A percentile compares a stretch with the other conserved stretches of the same genome.
Evolutionary conservation across 805 yeast species (phyloP).

Genomic region (Cephaloascus albidus): DNA sequence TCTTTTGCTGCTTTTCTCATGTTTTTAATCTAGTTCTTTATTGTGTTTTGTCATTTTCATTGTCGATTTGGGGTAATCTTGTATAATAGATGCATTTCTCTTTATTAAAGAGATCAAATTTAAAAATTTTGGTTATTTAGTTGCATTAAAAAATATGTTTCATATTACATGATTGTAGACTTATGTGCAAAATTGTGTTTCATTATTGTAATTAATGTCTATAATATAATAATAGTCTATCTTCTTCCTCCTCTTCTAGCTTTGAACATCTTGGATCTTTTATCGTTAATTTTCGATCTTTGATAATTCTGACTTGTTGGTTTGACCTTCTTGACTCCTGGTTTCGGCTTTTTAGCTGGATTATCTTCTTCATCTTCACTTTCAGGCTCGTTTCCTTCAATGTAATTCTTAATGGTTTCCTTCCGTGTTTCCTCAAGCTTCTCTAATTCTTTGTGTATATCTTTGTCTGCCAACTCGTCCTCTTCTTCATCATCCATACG

Average conservation of each 20-base stretch:
- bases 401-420: slow-evolving; percentile 12
- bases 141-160: too few relatives aligned
- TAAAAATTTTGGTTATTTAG: too few relatives aligned
- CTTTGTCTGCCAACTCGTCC: slow-evolving; percentile 22
- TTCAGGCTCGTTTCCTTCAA: slow-evolving; percentile 9
- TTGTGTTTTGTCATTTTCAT: too few relatives aligned
- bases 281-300: slow-evolving; percentile 41
- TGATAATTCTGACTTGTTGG: slow-evolving; percentile 41
- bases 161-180: too few relatives aligned
- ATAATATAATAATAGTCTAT: too few relatives aligned
- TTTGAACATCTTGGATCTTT: slow-evolving; percentile 28
- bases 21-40: too few relatives aligned
- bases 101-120: too few relatives aligned
- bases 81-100: too few relatives aligned
- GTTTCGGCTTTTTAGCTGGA: slow-evolving; percentile 1
- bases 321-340: slow-evolving; percentile 4
- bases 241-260: slow-evolving; percentile 25
- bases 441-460: slow-evolving; percentile 32
- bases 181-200: too few relatives aligned
- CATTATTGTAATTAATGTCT: too few relatives aligned
- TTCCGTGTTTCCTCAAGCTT: slow-evolving; percentile 20
- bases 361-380: slow-evolving; percentile 8
- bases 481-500: slow-evolving; percentile 11
- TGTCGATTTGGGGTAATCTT: too few relatives aligned
- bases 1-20: neutral